A percentile compares a stretch with the other conserved stretches of the same genome.
These are phyloP conservation scores for Mycena indigotica DNA, from an alignment of 768 basidiomycete genomes.

Conservation along the genomic window DNA sequence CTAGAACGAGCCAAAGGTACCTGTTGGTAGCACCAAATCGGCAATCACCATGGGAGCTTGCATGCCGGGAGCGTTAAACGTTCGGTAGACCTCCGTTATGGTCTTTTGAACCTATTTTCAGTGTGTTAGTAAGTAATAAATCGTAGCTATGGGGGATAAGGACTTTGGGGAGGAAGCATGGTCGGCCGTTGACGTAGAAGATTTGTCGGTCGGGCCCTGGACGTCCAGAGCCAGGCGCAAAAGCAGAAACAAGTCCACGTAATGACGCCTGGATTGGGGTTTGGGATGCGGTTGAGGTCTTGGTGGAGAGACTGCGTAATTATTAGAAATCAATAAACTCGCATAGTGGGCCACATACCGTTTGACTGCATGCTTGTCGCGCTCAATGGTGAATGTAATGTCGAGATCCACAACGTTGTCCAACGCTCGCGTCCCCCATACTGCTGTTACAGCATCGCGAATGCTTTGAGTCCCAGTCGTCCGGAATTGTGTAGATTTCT, in stretches of 20 bases:
- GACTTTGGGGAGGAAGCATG: constrained; percentile 79
- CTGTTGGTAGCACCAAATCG: constrained; percentile 78
- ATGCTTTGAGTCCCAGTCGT: constrained; percentile 69
- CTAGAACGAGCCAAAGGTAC: constrained; percentile 42
- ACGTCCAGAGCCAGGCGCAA: constrained; percentile 72
- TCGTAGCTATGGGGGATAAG: not conserved
- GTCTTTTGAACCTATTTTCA: constrained; percentile 74
- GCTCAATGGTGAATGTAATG: constrained; percentile 66
- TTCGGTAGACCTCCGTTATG: constrained; percentile 90
- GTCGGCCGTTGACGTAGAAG: constrained; percentile 90
- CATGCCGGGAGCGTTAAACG: constrained; percentile 55
- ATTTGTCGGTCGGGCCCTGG: constrained; percentile 85
- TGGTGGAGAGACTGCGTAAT: constrained; percentile 3
- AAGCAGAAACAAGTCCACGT: constrained; percentile 83
- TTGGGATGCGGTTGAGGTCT: constrained; percentile 19
- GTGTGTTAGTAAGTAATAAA: not conserved
- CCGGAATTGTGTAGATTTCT: constrained; percentile 68
- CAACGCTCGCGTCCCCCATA: constrained; percentile 86
- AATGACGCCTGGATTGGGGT: constrained; percentile 53
- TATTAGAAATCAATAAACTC: no score
- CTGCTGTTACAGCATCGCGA: constrained; percentile 62
- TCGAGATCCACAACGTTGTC: constrained; percentile 77
- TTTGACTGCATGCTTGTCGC: constrained; percentile 57
- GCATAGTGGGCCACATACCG: constrained; percentile 19
- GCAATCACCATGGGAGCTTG: constrained; percentile 85